Percentiles rank a stretch among this genome's conserved stretches.
These are phyloP conservation scores for Corymbia citriodora DNA, from an alignment of 441 rosid genomes.

Conservation along the genomic window DNA sequence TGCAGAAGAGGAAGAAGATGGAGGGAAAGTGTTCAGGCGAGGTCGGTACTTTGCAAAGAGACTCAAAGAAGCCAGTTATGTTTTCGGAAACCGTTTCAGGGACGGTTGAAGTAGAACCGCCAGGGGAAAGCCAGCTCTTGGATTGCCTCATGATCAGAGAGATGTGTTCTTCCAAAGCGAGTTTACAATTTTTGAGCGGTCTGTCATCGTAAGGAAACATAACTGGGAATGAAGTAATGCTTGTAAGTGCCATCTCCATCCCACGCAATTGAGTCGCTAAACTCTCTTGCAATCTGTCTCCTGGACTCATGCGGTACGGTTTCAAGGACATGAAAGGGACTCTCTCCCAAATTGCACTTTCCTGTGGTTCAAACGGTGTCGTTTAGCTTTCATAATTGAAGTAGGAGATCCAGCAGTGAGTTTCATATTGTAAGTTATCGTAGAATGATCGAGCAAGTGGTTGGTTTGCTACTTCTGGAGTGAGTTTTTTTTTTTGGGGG, in stretches of 20 bases:
- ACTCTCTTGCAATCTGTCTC: slow-evolving; percentile 38
- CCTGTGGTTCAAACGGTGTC: slow-evolving; percentile 28
- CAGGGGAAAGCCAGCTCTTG: slow-evolving; percentile 9
- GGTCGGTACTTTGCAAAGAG: slow-evolving; percentile 36
- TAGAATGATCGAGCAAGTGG: not conserved
- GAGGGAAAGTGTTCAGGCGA: slow-evolving; percentile 45
- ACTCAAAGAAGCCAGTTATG: slow-evolving; percentile 29
- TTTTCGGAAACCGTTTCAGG: slow-evolving; percentile 40
- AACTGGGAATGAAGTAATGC: slow-evolving; percentile 27
- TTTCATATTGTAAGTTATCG: not conserved
- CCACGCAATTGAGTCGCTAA: slow-evolving; percentile 56
- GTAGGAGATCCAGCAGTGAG: not conserved
- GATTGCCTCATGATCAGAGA: slow-evolving; percentile 27
- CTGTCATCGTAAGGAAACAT: slow-evolving; percentile 21
- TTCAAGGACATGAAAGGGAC: slow-evolving; percentile 42
- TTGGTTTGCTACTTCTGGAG: not conserved
- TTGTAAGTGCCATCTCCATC: slow-evolving; percentile 66
- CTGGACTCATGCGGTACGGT: slow-evolving; percentile 25
- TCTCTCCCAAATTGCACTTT: slow-evolving; percentile 74
- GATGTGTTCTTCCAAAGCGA: slow-evolving; percentile 39
- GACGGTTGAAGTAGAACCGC: slow-evolving; percentile 32
- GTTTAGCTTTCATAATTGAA: not conserved
- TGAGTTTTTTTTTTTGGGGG: not conserved
- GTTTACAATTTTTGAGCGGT: slow-evolving; percentile 26
- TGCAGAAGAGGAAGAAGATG: slow-evolving; percentile 74